Evolutionary conservation across 495 filamentous ascomycete species (phyloP).

Genomic region (Lasiosphaeria ovina): DNA sequence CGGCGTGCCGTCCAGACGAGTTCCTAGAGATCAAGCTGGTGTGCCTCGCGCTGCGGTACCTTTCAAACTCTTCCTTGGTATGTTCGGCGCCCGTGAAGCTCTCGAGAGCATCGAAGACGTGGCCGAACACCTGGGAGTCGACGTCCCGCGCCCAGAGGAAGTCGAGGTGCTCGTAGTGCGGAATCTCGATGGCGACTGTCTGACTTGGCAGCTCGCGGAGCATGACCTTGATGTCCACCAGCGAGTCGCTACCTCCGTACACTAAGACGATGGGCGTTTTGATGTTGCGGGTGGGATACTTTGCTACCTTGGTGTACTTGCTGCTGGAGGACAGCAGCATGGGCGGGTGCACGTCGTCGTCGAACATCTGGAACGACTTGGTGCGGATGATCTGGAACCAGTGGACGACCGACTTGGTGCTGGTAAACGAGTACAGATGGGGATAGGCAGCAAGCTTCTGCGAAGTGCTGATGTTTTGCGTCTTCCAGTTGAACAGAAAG

Average conservation of each 20-base stretch:
- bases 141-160: slow-evolving; percentile 94
- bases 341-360: slow-evolving; percentile 75
- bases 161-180: slow-evolving; percentile 93
- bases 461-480: slow-evolving; percentile 76
- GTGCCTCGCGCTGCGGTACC: slow-evolving; percentile 40
- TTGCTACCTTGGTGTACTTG: slow-evolving; percentile 78
- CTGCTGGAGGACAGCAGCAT: slow-evolving; percentile 41
- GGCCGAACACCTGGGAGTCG: slow-evolving; percentile 77
- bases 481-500: slow-evolving; percentile 87
- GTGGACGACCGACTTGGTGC: slow-evolving; percentile 92
- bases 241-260: slow-evolving; percentile 88
- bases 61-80: slow-evolving; percentile 51
- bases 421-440: slow-evolving; percentile 93
- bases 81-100: slow-evolving; percentile 55
- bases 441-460: slow-evolving; percentile 98
- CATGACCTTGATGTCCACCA: slow-evolving; percentile 95
- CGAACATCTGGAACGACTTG: slow-evolving; percentile 94
- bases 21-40: slow-evolving; percentile 31
- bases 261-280: slow-evolving; percentile 91
- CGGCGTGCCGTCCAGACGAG: slow-evolving; percentile 27
- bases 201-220: slow-evolving; percentile 78
- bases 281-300: slow-evolving; percentile 95
- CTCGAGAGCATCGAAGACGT: slow-evolving; percentile 85
- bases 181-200: slow-evolving; percentile 78
- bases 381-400: slow-evolving; percentile 99